phyloP scores from a whole-genome alignment of 441 rosid species.

The Aquilaria agallochum region DNA sequence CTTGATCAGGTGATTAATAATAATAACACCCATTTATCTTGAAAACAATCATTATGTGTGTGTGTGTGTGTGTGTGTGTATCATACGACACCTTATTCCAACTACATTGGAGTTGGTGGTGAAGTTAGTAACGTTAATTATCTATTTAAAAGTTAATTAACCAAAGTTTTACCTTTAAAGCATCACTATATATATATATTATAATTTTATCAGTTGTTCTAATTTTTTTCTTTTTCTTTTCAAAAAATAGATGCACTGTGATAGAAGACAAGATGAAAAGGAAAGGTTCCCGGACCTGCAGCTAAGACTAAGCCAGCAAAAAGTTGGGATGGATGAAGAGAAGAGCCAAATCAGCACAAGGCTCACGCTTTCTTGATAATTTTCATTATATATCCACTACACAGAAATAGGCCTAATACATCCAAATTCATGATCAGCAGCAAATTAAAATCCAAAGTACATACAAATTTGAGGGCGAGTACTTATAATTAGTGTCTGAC shows the following conservation, averaged over 20 bases:
- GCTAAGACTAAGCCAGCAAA: conserved; percentile 37
- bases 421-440: neutral
- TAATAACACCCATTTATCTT: too few species aligned
- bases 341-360: conserved; percentile 29
- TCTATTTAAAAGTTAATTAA: too few species aligned
- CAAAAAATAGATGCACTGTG: conserved; percentile 25
- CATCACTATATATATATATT: too few species aligned
- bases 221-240: neutral
- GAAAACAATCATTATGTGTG: too few species aligned
- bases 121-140: too few species aligned
- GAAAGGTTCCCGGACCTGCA: conserved; percentile 46
- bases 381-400: too few species aligned
- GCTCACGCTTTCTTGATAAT: conserved; percentile 41
- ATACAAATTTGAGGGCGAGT: conserved; percentile 26
- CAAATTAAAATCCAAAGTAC: neutral
- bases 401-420: too few species aligned
- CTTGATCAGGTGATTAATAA: conserved; percentile 15
- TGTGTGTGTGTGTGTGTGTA: too few species aligned
- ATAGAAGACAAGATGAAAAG: conserved; percentile 25
- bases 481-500: conserved; percentile 31
- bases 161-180: too few species aligned
- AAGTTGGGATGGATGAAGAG: conserved; percentile 22
- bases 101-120: too few species aligned
- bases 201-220: neutral
- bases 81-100: too few species aligned